phyloP scores from a whole-genome alignment of 2,329 filamentous ascomycete species.

The Hymenoscyphus albidus region DNA sequence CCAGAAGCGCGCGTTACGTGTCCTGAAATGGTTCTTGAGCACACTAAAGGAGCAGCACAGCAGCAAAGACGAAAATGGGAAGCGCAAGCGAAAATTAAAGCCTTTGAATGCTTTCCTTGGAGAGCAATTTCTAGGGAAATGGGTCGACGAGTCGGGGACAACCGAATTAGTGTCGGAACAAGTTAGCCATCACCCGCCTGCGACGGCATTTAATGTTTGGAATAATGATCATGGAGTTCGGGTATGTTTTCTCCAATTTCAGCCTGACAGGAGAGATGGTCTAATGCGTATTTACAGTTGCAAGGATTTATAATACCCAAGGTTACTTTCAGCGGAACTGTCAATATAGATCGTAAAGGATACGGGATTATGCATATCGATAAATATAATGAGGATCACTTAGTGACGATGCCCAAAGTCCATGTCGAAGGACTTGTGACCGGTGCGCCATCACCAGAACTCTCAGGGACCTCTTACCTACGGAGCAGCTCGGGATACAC shows the following conservation, averaged over 20 bases:
- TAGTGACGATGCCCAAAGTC: constrained; percentile 85
- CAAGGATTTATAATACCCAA: constrained; percentile 93
- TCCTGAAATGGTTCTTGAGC: constrained; percentile 92
- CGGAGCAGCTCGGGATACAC: constrained; percentile 81
- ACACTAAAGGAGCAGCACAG: constrained; percentile 84
- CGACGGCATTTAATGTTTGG: constrained; percentile 88
- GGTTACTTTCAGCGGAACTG: constrained; percentile 86
- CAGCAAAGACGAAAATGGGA: constrained; percentile 60
- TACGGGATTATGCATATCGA: constrained; percentile 80
- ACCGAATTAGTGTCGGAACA: constrained; percentile 90
- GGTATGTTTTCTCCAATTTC: constrained; percentile 17
- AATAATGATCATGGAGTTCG: constrained; percentile 76
- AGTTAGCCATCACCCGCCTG: constrained; percentile 89
- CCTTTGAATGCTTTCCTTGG: constrained; percentile 93
- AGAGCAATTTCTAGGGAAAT: constrained; percentile 86
- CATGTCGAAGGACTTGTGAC: constrained; percentile 92
- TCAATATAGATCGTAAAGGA: constrained; percentile 90
- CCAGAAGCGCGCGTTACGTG: constrained; percentile 76
- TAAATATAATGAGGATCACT: constrained; percentile 55
- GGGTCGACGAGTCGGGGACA: constrained; percentile 76
- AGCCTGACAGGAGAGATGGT: background rate
- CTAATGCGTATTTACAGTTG: constrained; percentile 40
- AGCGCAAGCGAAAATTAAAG: constrained; percentile 81
- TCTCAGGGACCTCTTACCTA: constrained; percentile 81
- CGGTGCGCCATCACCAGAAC: constrained; percentile 81